Base-by-base conservation (phyloP, 208 protist genomes). In the Acanthamoeba lenticulata region DNA sequence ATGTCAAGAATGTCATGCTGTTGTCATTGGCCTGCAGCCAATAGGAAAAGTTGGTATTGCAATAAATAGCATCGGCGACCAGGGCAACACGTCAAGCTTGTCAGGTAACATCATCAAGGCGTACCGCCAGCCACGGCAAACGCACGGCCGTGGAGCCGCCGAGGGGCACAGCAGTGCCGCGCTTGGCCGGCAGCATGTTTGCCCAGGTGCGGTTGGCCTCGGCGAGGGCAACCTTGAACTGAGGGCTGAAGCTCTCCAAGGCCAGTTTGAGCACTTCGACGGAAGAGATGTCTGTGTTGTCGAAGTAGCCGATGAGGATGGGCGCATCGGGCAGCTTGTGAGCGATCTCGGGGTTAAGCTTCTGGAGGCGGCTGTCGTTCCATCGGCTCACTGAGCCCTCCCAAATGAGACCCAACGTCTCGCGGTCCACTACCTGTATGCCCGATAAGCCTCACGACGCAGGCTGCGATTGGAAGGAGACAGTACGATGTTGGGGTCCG, bases 361-460 rank as follows among this genome's bases (percentile, higher is more conserved):
- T 40, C 86, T 74, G 62, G 36, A 92, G 13, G 13, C 29, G n/a
- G 0, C 15, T 11, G 44, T 92, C 86, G 42, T 62, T 38, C 86
- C 86, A 92, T 2, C 29, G 2, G 60, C 52, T 74, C 32, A 92
- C 44, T 36, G 40, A 36, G 32, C 86, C 86, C 21, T 27, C 55
- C 86, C 86, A 92, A 13, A 92, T 92, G 21, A 29, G 34, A 7
- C 57, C 55, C 52, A 92, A 55, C 57, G 55, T 72, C 21, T 62
- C 40, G 4, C 86, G 9, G 60, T 92, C 55, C 55, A 92, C 27
- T 13, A 92, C 55, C 86, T 92, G 86, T n/a, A n/a, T n/a, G n/a
- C n/a, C n/a, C n/a, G n/a, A n/a, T n/a, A n/a, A n/a, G n/a, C n/a
- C n/a, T n/a, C n/a, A 40, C 21, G 24, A n/a, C n/a, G n/a, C 19